Evolutionary conservation across 345 rosid genomes (phyloP).

Genomic region (Cardamine chenopodiifolia): DNA sequence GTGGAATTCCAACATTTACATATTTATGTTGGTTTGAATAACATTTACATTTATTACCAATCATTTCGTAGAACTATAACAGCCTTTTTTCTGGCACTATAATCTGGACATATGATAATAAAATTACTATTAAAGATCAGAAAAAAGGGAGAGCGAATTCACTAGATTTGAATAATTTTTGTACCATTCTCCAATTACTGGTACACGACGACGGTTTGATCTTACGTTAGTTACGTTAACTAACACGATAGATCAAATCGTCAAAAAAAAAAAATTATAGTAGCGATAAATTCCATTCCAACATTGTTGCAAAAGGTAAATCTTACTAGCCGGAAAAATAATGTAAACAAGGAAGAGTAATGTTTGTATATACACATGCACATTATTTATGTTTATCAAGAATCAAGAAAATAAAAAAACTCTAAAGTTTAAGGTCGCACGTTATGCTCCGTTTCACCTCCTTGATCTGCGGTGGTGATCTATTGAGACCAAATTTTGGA

Average conservation of each 20-base stretch:
- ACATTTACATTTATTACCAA: not conserved
- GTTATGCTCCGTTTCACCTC: not conserved
- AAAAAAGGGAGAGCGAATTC: no score
- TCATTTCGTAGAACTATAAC: not conserved
- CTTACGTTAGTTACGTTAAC: no score
- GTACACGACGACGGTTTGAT: no score
- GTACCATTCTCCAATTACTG: no score
- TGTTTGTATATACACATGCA: conserved; percentile 1
- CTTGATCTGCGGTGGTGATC: conserved; percentile 12
- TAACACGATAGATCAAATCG: no score
- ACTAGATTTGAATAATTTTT: no score
- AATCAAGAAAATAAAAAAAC: not conserved
- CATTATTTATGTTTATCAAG: not conserved
- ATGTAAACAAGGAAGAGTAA: not conserved
- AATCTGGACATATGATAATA: no score
- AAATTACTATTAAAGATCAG: no score
- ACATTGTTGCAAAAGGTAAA: not conserved
- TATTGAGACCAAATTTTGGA: conserved; percentile 26
- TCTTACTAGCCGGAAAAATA: not conserved
- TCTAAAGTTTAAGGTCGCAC: not conserved
- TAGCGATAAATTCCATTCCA: no score
- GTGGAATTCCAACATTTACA: not conserved
- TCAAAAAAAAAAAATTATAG: no score
- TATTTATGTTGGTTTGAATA: not conserved
- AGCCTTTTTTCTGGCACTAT: not conserved